These are phyloP conservation scores for Carex scoparia DNA, from an alignment of 176 grass and related monocot genomes.

Conservation along the genomic window DNA sequence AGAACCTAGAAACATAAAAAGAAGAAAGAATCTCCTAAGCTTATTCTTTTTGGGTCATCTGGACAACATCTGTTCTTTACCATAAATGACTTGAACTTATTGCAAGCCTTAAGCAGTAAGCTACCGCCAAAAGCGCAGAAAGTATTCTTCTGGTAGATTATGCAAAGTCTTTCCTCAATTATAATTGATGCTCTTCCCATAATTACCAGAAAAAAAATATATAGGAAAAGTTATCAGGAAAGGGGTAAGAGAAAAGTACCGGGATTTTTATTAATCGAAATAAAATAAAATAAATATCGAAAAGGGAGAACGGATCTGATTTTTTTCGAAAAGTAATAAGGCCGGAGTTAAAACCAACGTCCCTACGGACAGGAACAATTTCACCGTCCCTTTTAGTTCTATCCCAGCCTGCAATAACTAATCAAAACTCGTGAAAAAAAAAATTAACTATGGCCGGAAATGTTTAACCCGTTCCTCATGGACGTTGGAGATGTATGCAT, in stretches of 20 bases:
- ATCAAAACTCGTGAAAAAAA: too few relatives aligned
- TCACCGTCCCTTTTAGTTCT: too few relatives aligned
- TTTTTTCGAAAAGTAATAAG: too few relatives aligned
- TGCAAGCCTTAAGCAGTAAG: not conserved
- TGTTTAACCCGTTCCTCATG: too few relatives aligned
- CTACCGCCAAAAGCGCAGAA: not conserved
- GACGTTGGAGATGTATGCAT: too few relatives aligned
- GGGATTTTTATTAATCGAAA: too few relatives aligned
- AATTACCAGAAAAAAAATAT: not conserved
- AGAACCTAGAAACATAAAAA: slow-evolving; percentile 51
- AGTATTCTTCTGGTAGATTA: not conserved
- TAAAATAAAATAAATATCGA: too few relatives aligned
- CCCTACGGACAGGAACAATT: too few relatives aligned
- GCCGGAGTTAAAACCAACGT: too few relatives aligned
- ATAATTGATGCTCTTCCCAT: not conserved
- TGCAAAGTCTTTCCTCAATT: not conserved
- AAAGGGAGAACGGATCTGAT: too few relatives aligned
- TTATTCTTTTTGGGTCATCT: not conserved
- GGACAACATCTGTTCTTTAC: not conserved
- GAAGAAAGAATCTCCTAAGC: not conserved
- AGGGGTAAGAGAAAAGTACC: slow-evolving; percentile 24
- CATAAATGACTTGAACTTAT: not conserved
- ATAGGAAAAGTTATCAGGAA: not conserved
- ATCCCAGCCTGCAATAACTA: too few relatives aligned
- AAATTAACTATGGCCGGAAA: too few relatives aligned